phyloP scores from a whole-genome alignment of 2,329 filamentous ascomycete genomes.

The Fusarium buharicum region DNA sequence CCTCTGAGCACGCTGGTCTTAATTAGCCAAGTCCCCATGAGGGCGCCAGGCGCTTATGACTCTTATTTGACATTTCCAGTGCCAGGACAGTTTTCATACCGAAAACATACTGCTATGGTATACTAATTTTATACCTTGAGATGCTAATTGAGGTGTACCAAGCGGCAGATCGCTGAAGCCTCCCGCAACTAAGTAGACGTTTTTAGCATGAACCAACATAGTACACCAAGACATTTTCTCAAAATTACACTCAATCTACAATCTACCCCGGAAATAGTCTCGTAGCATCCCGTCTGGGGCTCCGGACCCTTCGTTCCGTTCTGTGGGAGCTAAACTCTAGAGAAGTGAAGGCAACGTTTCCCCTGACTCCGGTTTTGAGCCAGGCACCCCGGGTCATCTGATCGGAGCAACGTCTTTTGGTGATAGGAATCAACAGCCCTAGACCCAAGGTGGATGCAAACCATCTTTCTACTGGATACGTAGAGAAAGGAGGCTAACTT shows the following conservation, averaged over 20 bases:
- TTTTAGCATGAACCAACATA: too few relatives aligned
- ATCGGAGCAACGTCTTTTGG: background rate
- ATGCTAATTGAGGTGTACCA: too few relatives aligned
- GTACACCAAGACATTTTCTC: too few relatives aligned
- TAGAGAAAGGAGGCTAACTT: background rate
- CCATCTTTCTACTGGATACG: background rate
- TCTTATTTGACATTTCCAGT: too few relatives aligned
- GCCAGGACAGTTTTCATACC: too few relatives aligned
- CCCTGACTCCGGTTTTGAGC: background rate
- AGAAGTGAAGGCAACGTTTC: background rate
- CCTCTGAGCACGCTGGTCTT: background rate
- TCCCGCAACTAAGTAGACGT: too few relatives aligned
- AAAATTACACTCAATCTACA: background rate
- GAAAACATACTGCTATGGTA: too few relatives aligned
- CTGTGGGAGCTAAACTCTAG: background rate
- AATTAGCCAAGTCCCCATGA: too few relatives aligned
- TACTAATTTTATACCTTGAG: too few relatives aligned
- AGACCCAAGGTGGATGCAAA: conserved; percentile 1
- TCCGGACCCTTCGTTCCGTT: background rate
- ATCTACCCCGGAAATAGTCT: background rate
- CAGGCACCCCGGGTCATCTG: conserved; percentile 1
- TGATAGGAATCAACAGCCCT: background rate
- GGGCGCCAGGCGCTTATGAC: too few relatives aligned
- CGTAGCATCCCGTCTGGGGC: background rate
- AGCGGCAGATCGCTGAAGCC: too few relatives aligned